Evolutionary conservation across 129 eudicot genomes (phyloP), one percentile per base, ranked within the genome.

Genomic region (Escallonia rubra): DNA sequence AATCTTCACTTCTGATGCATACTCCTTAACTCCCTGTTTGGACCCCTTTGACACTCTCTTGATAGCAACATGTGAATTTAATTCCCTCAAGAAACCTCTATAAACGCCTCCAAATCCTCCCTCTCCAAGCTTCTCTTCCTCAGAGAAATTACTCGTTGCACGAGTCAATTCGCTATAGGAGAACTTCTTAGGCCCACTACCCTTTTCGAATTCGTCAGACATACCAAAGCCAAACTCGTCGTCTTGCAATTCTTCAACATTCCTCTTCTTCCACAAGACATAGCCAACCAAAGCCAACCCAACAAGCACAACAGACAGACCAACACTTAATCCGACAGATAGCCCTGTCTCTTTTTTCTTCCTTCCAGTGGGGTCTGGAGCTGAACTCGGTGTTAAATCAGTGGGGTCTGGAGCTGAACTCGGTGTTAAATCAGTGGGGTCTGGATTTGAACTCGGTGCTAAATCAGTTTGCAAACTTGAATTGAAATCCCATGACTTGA

Each of bases 81-180:
- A 42, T 13, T 76, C 75, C 54, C 56, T 64, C 7, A 80, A 55
- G 5, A 76, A 68, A 14, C 85, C 85, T 58, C 34, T 68, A 38
- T 72, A 81, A 12, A 76, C 82, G 6, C 78, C 78, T 2, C 81
- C 78, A 0, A 81, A 76, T 2, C 82, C 81, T 8, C 86, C 86
- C 46, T 76, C 80, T 4, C 86, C 86, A 11, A 81, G 79, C 70
- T 81, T 81, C 42, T 59, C 47, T 0, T 48, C 54, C 67, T 59
- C 77, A 0, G 63, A 40, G 77, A 81, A 77, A 68, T 14, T 14
- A 64, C 8, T 4, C 0, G 86, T 81, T 39, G 86, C 41, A 5
- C 9, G 48, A 54, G 64, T 55, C 58, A 81, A 50, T 14, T 74
- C 82, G 1, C 6, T 34, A 66, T 81, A 77, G 0, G 64, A 46